Evolutionary conservation across 352 stramenopile species (phyloP).

Genomic region (Pythium rhizo-oryzae): DNA sequence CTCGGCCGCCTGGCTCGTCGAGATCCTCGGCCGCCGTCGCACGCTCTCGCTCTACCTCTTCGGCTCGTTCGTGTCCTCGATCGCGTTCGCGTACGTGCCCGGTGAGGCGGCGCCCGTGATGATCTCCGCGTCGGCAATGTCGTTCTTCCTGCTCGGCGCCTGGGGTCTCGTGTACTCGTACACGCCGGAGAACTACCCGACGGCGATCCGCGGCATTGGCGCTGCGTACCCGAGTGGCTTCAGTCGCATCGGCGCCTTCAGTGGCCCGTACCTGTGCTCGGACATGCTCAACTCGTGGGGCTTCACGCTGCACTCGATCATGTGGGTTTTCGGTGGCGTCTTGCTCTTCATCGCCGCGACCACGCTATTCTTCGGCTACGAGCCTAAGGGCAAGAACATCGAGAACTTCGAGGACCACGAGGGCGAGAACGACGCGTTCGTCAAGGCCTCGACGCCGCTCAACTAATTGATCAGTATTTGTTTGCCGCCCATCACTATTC

Average conservation of each 20-base stretch:
- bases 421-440: conserved; percentile 8
- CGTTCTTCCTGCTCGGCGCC: conserved; percentile 71
- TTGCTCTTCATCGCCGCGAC: conserved; percentile 57
- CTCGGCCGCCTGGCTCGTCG: conserved; percentile 50
- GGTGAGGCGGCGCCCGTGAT: conserved; percentile 46
- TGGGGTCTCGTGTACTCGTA: conserved; percentile 78
- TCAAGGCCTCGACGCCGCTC: conserved; percentile 21
- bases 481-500: neutral
- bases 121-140: conserved; percentile 50
- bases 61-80: conserved; percentile 45
- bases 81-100: conserved; percentile 65
- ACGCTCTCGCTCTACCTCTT: conserved; percentile 61
- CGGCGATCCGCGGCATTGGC: conserved; percentile 66
- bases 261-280: conserved; percentile 58
- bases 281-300: conserved; percentile 65
- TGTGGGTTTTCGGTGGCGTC: conserved; percentile 70
- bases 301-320: conserved; percentile 60
- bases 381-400: conserved; percentile 69
- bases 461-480: conserved; percentile 6
- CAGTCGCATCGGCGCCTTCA: conserved; percentile 68
- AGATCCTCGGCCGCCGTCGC: conserved; percentile 52
- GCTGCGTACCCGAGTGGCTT: conserved; percentile 68
- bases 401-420: conserved; percentile 43
- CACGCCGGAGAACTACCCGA: conserved; percentile 79
- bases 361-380: conserved; percentile 66